Evolutionary conservation across 2,329 filamentous ascomycete genomes (phyloP).

Genomic region (Fusarium brevicatenulatum): DNA sequence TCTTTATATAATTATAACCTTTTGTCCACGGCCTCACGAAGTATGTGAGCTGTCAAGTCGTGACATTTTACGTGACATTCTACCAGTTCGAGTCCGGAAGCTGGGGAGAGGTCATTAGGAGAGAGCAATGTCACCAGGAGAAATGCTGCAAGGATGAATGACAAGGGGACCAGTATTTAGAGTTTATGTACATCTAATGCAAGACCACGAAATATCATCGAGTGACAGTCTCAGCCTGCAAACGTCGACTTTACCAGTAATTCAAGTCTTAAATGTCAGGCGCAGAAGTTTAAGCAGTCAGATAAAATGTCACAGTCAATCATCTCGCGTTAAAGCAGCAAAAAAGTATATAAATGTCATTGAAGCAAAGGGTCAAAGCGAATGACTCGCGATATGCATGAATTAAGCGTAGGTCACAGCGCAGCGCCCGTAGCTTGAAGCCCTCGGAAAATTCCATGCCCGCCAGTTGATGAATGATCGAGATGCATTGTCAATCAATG

Average conservation of each 20-base stretch:
- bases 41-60: constrained; percentile 5
- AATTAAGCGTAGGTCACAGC: not conserved
- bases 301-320: not conserved
- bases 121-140: not conserved
- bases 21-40: not conserved
- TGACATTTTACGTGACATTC: constrained; percentile 2
- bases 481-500: not conserved
- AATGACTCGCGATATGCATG: constrained; percentile 10
- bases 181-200: not conserved
- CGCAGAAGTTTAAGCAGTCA: not conserved
- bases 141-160: not conserved
- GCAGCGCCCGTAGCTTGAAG: not conserved
- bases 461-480: not conserved
- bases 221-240: not conserved
- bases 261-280: not conserved
- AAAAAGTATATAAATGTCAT: not conserved
- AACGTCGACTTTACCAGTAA: not conserved
- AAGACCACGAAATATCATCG: not conserved
- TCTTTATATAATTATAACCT: not conserved
- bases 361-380: not conserved
- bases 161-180: constrained; percentile 8
- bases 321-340: too few species aligned
- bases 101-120: not conserved
- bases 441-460: not conserved
- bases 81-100: not conserved